Conservation (phyloP, 768 basidiomycete species). For the Rhizopogon vesiculosus region DNA sequence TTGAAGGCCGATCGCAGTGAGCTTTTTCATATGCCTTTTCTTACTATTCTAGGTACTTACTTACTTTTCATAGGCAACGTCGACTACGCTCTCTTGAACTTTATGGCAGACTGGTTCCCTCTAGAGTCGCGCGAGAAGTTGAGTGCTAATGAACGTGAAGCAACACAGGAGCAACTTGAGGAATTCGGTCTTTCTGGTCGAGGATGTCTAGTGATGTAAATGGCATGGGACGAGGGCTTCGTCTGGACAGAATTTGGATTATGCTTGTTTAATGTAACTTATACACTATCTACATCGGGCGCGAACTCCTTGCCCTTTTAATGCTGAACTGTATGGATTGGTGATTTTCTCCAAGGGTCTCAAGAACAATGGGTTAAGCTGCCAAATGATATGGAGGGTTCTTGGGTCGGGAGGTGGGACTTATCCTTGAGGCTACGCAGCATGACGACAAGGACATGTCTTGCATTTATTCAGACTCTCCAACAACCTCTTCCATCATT, state of each 20-base stretch:
- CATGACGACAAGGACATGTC: not conserved
- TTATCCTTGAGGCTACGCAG: not conserved
- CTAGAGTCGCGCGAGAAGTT: slow-evolving; percentile 72
- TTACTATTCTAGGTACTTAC: not conserved
- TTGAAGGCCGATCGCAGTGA: slow-evolving; percentile 70
- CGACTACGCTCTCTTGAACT: slow-evolving; percentile 74
- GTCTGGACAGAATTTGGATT: not conserved
- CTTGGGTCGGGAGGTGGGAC: not conserved
- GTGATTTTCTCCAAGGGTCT: too few relatives aligned
- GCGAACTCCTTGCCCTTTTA: not conserved
- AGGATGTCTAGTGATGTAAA: slow-evolving; percentile 40
- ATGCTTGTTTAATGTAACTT: too few relatives aligned
- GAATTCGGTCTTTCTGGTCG: slow-evolving; percentile 50
- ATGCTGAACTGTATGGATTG: not conserved
- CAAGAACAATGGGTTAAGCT: too few relatives aligned
- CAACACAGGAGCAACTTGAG: slow-evolving; percentile 59
- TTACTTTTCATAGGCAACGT: slow-evolving; percentile 53
- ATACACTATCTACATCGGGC: not conserved
- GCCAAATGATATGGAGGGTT: not conserved
- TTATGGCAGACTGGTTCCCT: slow-evolving; percentile 93
- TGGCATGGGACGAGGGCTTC: not conserved
- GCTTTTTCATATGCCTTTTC: slow-evolving; percentile 21
- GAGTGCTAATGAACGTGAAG: slow-evolving; percentile 71
- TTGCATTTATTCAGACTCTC: slow-evolving; percentile 5
- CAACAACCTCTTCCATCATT: slow-evolving; percentile 49